Base-by-base conservation (phyloP, 306 rosid genomes). In the Biancaea sappan region DNA sequence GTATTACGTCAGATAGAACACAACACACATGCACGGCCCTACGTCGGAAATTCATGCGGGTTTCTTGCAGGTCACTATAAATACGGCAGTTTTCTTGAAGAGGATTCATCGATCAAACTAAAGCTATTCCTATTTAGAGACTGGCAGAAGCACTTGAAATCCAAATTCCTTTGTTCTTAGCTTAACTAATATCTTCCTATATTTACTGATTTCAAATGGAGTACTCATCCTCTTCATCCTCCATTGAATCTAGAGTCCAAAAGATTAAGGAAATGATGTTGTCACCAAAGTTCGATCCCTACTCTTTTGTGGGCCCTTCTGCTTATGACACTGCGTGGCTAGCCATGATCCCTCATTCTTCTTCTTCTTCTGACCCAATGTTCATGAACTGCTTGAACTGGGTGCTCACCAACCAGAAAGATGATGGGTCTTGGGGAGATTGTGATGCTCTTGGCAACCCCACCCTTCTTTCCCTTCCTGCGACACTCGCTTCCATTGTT, bases 251-350 rank as follows among this genome's bases (percentile, higher is more conserved):
- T 24, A 57, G 18, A 41, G 72, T 68, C 11, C 10, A 64, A 57
- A 74, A 38, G 29, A 77, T 80, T 2, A 82, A 80, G 77, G 71
- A 51, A 68, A 62, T 2, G 4, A n/a, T 77, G 61, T 73, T 77
- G 14, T 63, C 84, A 10, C 15, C 76, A 2, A 47, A 80, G 32
- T 2, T 34, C 53, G 85, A 80, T 66, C 44, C 70, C 7, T 69
- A 74, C 48, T 51, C 74, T 22, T 81, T 80, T 9, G 62, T 86
- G 18, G 47, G 48, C 6, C 83, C 83, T 73, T 86, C 87, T 22
- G 78, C 85, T 38, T 83, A 86, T 24, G 83, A 82, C 18, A 86
- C 89, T 21, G 89, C 89, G 53, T 86, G 89, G 89, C 31, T 83
- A 61, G 89, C 89, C 14, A 77, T 86, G 69, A 80, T 83, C 48